phyloP scores from a whole-genome alignment of 352 stramenopile species.

The Phytopythium helicoides region DNA sequence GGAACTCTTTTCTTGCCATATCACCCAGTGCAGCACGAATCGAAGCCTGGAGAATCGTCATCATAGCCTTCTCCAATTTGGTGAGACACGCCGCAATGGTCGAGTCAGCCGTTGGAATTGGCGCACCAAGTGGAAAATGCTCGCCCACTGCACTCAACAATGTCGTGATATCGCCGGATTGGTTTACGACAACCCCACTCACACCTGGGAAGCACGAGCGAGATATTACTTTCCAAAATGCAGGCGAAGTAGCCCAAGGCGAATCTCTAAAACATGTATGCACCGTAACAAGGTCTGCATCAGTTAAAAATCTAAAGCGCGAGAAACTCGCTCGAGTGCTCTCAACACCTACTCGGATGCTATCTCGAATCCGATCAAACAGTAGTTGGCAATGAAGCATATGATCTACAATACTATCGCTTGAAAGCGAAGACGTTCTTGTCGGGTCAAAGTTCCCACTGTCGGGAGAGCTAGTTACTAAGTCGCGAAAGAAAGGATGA shows the following conservation, averaged over 20 bases:
- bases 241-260: slow-evolving; percentile 1
- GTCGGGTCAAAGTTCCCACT: too few species aligned
- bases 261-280: slow-evolving; percentile 22
- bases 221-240: slow-evolving; percentile 40
- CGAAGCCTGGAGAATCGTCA: slow-evolving; percentile 66
- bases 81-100: slow-evolving; percentile 44
- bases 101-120: slow-evolving; percentile 41
- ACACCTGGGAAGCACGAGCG: slow-evolving; percentile 61
- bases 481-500: too few species aligned
- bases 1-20: slow-evolving; percentile 72
- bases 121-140: slow-evolving; percentile 45
- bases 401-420: slow-evolving; percentile 35
- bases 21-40: slow-evolving; percentile 61
- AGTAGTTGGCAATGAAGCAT: slow-evolving; percentile 36
- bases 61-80: slow-evolving; percentile 62
- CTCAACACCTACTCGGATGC: slow-evolving; percentile 47
- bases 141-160: slow-evolving; percentile 54
- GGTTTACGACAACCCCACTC: slow-evolving; percentile 39
- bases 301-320: slow-evolving; percentile 69
- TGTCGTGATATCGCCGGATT: slow-evolving; percentile 47
- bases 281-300: slow-evolving; percentile 48
- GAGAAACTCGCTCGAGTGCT: slow-evolving; percentile 49
- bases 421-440: too few species aligned
- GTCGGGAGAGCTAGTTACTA: too few species aligned
- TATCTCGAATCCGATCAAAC: slow-evolving; percentile 41